Percentiles rank a stretch among this genome's conserved stretches.
These are phyloP conservation scores for Theileria annulata DNA, from an alignment of 169 alveolate species.

Conservation along the genomic window DNA sequence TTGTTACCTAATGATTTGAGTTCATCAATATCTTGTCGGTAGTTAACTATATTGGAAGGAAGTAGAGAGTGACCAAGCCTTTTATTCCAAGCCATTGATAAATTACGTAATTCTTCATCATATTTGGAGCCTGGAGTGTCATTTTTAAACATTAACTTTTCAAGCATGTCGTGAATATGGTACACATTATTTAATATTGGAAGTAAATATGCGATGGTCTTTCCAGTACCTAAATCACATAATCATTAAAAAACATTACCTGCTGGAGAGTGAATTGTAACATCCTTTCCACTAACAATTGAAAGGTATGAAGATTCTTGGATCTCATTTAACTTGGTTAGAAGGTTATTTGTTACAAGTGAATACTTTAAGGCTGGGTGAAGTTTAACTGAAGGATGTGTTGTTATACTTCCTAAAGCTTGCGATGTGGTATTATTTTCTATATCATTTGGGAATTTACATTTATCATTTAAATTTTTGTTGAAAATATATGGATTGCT, in stretches of 20 bases:
- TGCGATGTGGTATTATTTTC: neutral
- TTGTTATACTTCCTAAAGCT: neutral
- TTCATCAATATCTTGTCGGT: conserved; percentile 29
- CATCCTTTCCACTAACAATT: conserved; percentile 76
- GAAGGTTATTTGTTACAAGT: conserved; percentile 35
- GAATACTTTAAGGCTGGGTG: conserved; percentile 52
- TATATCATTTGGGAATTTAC: neutral
- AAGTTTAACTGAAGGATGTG: conserved; percentile 23
- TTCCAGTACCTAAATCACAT: conserved; percentile 67
- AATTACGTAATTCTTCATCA: conserved; percentile 26
- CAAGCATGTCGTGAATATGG: conserved; percentile 74
- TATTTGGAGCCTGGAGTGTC: neutral
- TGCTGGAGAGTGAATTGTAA: conserved; percentile 58
- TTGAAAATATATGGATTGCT: conserved; percentile 23
- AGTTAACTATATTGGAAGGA: conserved; percentile 33
- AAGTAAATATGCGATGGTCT: conserved; percentile 73
- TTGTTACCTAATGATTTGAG: conserved; percentile 8
- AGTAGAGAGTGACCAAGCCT: conserved; percentile 58
- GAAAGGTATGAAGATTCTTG: conserved; percentile 70
- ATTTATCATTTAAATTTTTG: conserved; percentile 2
- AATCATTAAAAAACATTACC: conserved; percentile 23
- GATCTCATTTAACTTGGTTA: conserved; percentile 58
- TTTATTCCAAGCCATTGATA: conserved; percentile 51
- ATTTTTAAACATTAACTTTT: conserved; percentile 53
- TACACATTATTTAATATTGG: conserved; percentile 74